phyloP scores from a whole-genome alignment of 164 flowering plant species.

The Dillenia suffruticosa region DNA sequence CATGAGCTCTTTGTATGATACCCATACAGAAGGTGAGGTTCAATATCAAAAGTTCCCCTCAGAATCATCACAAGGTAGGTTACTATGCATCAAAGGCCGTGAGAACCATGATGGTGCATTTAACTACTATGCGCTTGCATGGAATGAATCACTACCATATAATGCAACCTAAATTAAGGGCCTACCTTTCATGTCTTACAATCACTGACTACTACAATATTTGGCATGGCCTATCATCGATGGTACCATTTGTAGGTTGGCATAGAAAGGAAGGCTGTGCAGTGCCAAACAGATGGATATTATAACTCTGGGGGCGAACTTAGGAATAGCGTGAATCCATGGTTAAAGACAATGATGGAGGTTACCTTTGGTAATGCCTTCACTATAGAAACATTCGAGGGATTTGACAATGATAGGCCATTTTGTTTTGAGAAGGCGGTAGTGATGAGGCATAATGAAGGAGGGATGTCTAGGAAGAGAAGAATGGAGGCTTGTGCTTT shows the following conservation, averaged over 20 bases:
- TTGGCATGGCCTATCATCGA: slow-evolving; percentile 78
- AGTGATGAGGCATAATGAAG: slow-evolving; percentile 78
- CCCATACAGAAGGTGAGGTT: slow-evolving; percentile 52
- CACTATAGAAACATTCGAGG: slow-evolving; percentile 38
- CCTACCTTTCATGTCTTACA: slow-evolving; percentile 63
- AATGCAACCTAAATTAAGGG: slow-evolving; percentile 51
- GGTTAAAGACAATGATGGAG: slow-evolving; percentile 46
- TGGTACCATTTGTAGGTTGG: slow-evolving; percentile 75
- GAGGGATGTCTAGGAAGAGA: slow-evolving; percentile 59
- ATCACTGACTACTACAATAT: slow-evolving; percentile 63
- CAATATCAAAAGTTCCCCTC: slow-evolving; percentile 72
- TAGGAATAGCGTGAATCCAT: slow-evolving; percentile 41
- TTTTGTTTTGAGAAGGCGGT: slow-evolving; percentile 61
- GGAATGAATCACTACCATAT: slow-evolving; percentile 53
- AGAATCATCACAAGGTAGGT: slow-evolving; percentile 38
- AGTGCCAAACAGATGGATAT: slow-evolving; percentile 52
- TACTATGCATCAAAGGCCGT: slow-evolving; percentile 61
- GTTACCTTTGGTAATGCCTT: slow-evolving; percentile 41
- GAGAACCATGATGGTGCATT: slow-evolving; percentile 61
- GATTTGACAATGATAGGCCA: slow-evolving; percentile 16
- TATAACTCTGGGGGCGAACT: slow-evolving; percentile 81
- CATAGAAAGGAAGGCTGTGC: slow-evolving; percentile 33
- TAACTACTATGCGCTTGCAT: slow-evolving; percentile 74
- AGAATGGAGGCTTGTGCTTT: slow-evolving; percentile 58
- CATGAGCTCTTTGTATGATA: slow-evolving; percentile 76